Conservation (phyloP, 495 filamentous ascomycete genomes). For the Penicilliopsis zonata region DNA sequence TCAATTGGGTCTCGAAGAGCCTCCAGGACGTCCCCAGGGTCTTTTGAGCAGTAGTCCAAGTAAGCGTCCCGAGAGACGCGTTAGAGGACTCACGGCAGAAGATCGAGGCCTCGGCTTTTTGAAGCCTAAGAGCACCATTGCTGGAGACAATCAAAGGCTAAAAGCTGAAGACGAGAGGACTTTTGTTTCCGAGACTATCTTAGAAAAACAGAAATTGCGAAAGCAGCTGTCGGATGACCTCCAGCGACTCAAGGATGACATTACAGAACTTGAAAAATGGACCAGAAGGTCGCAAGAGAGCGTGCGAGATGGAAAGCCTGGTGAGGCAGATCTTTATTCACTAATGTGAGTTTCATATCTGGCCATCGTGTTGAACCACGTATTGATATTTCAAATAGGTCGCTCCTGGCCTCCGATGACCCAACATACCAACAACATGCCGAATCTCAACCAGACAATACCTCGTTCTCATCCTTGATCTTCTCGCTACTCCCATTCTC, state of each 20-base stretch:
- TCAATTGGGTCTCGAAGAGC: constrained; percentile 40
- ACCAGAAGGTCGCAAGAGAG: constrained; percentile 9
- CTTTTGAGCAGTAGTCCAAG: constrained; percentile 33
- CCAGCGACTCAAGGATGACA: constrained; percentile 20
- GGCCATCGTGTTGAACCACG: constrained; percentile 7
- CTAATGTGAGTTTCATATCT: constrained; percentile 16
- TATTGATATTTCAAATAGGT: constrained; percentile 6
- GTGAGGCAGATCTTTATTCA: constrained; percentile 12
- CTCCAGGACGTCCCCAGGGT: constrained; percentile 21
- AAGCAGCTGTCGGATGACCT: constrained; percentile 20
- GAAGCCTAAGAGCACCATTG: constrained; percentile 14
- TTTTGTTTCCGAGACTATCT: constrained; percentile 14
- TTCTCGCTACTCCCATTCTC: constrained; percentile 31
- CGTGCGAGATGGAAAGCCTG: constrained; percentile 10
- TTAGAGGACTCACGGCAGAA: constrained; percentile 15
- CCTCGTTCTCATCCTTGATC: constrained; percentile 26
- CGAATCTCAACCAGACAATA: constrained; percentile 4
- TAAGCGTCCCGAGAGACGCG: constrained; percentile 17
- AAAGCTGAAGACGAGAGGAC: too few species aligned
- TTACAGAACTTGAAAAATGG: constrained; percentile 26
- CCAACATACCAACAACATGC: constrained; percentile 9
- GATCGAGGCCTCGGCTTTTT: constrained; percentile 17
- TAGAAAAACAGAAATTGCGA: constrained; percentile 19
- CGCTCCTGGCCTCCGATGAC: constrained; percentile 15
- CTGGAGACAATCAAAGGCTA: constrained; percentile 4